These are phyloP conservation scores for Vigna angularis DNA, from an alignment of 306 rosid genomes.

Conservation along the genomic window DNA sequence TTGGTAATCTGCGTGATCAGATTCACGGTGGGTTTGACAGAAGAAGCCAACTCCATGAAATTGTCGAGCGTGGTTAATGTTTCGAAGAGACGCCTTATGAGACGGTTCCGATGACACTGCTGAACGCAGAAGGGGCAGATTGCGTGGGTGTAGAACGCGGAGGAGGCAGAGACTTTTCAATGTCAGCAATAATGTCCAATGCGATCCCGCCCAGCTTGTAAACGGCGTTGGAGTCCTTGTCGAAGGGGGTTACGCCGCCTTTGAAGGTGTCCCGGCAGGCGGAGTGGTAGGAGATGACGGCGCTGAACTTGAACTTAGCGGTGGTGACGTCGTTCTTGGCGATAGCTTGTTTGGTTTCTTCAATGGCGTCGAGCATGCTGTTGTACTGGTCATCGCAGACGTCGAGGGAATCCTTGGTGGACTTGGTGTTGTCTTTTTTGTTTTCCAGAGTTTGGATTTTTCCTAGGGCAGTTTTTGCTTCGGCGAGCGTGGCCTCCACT, in stretches of 20 bases:
- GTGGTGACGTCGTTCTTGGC: neutral
- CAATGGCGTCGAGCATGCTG: constrained; percentile 37
- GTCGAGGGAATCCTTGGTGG: neutral
- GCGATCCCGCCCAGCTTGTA: constrained; percentile 45
- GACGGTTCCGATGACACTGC: constrained; percentile 39
- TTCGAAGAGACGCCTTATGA: neutral
- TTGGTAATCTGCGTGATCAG: too few relatives aligned
- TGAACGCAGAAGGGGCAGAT: constrained; percentile 8
- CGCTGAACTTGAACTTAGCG: constrained; percentile 30
- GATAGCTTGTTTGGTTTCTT: neutral
- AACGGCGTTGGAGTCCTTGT: neutral
- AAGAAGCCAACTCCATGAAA: too few relatives aligned
- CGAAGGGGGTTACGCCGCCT: neutral
- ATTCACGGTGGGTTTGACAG: too few relatives aligned
- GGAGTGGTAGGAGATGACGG: constrained; percentile 25
- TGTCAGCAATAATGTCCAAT: constrained; percentile 40
- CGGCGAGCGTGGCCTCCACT: constrained; percentile 17
- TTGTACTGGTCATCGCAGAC: constrained; percentile 30
- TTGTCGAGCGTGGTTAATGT: too few relatives aligned
- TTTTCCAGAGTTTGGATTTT: neutral
- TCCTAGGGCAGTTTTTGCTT: neutral
- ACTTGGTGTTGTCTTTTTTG: fast-evolving
- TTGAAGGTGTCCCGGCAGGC: constrained; percentile 42
- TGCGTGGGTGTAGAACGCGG: too few relatives aligned
- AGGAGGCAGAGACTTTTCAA: neutral